Percentiles rank a stretch among this genome's conserved stretches.
Evolutionary conservation across 257 asterid genomes (phyloP).

Genomic region (Leonotis leonurus): DNA sequence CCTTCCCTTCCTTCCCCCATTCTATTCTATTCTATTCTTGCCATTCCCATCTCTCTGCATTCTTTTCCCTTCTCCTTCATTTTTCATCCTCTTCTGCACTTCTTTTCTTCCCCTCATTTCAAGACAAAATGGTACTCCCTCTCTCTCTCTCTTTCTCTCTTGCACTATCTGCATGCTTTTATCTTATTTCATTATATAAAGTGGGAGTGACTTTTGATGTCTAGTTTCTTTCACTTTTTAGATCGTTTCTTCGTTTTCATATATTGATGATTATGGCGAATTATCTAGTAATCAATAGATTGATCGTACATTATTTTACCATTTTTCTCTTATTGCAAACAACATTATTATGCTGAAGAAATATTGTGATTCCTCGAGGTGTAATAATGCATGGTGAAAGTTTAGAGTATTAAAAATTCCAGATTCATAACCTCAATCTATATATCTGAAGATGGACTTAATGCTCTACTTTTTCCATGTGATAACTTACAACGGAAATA

Average conservation of each 20-base stretch:
- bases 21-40: neutral
- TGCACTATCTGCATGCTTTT: neutral
- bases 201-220: neutral
- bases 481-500: too few species aligned
- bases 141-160: neutral
- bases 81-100: conserved; percentile 20
- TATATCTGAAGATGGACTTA: too few species aligned
- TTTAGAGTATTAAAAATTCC: too few species aligned
- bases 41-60: conserved; percentile 17
- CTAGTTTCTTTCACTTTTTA: neutral
- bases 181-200: neutral
- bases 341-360: too few species aligned
- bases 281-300: conserved; percentile 1
- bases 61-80: neutral
- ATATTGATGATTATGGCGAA: neutral
- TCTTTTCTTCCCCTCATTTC: conserved; percentile 14
- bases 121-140: conserved; percentile 42
- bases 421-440: too few species aligned
- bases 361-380: too few species aligned
- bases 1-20: conserved; percentile 20
- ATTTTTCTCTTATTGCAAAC: too few species aligned
- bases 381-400: too few species aligned
- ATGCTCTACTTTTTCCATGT: too few species aligned
- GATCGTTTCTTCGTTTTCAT: neutral
- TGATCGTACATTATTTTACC: neutral